Percentiles rank a stretch among this genome's conserved stretches.
Conservation (phyloP, 768 basidiomycete species). For the Serpula lacrymans region DNA sequence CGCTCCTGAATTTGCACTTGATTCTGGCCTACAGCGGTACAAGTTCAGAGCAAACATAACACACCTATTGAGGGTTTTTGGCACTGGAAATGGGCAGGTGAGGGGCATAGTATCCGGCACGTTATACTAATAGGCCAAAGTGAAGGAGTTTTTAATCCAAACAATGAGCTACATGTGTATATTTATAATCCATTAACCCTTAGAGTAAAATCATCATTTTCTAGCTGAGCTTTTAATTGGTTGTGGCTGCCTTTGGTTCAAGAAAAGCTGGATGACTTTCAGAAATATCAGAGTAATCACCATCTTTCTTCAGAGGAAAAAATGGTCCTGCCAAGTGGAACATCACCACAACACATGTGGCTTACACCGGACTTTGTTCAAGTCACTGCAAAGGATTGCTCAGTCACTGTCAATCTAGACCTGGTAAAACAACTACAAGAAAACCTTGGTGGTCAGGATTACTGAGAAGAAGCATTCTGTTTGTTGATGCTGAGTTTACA, state of each 20-base stretch:
- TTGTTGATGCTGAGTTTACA: constrained; percentile 1
- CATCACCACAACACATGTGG: constrained; percentile 16
- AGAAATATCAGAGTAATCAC: constrained; percentile 21
- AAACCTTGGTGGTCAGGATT: not conserved
- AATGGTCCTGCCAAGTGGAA: constrained; percentile 24
- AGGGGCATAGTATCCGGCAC: not conserved
- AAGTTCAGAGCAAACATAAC: constrained; percentile 19
- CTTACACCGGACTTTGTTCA: not conserved
- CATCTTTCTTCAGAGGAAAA: constrained; percentile 13
- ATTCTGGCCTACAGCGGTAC: constrained; percentile 12
- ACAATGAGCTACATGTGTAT: constrained; percentile 2
- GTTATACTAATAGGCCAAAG: constrained; percentile 3
- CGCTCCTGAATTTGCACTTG: constrained; percentile 14
- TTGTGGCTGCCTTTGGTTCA: constrained; percentile 24
- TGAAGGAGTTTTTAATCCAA: constrained; percentile 4
- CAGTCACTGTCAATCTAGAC: not conserved
- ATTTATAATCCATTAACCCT: not conserved
- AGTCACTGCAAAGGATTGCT: not conserved
- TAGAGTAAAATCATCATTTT: constrained; percentile 2
- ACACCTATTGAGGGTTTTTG: constrained; percentile 24
- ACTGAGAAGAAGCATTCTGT: not conserved
- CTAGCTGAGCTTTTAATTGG: constrained; percentile 21
- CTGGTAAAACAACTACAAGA: not conserved
- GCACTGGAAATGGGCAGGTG: constrained; percentile 12
- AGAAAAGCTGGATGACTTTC: constrained; percentile 14